Evolutionary conservation across 441 rosid genomes (phyloP), one percentile per base, ranked within the genome.

Genomic region (Pelargonium myrrhifolium): DNA sequence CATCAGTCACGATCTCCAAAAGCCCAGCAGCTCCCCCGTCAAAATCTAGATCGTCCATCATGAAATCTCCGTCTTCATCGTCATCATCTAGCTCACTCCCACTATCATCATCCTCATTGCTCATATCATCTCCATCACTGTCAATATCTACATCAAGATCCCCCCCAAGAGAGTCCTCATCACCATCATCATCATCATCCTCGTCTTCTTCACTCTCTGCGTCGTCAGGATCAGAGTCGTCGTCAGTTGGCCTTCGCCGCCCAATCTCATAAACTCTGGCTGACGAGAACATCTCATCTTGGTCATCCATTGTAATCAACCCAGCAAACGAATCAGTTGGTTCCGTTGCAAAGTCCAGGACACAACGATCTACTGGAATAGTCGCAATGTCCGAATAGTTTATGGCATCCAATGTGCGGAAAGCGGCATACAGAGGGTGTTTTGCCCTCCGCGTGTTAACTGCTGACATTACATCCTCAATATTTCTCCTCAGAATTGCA

Each of bases 251-350:
- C 80, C 89, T 83, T 71, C 97, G 78, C 3, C 99, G 83, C 66
- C 99, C 99, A 70, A 92, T 87, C 84, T 94, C 99, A 71, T 92
- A 94, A 69, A 94, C 76, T 79, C 99, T 86, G n/a, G 88, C 99
- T 0, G 98, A 92, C 37, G 98, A 87, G 69, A 80, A 80, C 98
- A 94, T 86, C 56, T 88, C 99, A 31, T 92, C 98, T 76, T 92
- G 92, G 80, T 92, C 98, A 72, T 92, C 98, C 97, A 94, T 85
- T 26, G 99, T 90, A 65, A 92, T 76, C 87, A 94, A 77, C 60
- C 97, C 98, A 67, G 86, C 85, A 77, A 86, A 90, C 10, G 99
- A 94, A 73, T 94, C 99, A 0, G 96, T 92, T n/a, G 89, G 85
- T 68, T 90, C 99, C 0, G 92, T 85, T 47, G 96, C 91, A 74